These are phyloP conservation scores for Paramecium sexaurelia DNA, from an alignment of 73 alveolate genomes.

Conservation along the genomic window DNA sequence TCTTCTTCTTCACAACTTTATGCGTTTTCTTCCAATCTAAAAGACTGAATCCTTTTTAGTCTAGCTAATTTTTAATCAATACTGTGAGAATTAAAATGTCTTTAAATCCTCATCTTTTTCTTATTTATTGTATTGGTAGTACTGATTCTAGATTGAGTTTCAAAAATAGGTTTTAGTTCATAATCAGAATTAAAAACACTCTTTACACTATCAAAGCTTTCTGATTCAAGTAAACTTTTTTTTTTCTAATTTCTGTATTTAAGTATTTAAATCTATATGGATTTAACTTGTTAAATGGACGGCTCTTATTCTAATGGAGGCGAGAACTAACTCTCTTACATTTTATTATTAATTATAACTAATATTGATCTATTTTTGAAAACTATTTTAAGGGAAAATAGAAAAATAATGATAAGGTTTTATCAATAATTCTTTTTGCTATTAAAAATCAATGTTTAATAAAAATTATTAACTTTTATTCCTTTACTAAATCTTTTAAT, in stretches of 20 bases:
- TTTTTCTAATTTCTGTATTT: neutral
- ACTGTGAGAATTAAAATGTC: neutral
- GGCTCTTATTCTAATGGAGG: neutral
- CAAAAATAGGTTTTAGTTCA: neutral
- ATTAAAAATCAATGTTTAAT: no score
- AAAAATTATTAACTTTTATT: no score
- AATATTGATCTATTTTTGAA: neutral
- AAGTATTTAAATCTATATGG: neutral
- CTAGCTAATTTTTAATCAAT: neutral
- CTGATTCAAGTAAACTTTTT: neutral
- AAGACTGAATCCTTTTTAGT: neutral
- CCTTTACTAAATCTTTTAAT: no score
- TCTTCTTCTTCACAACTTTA: neutral
- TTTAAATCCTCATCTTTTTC: neutral
- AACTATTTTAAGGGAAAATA: neutral
- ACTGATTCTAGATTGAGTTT: neutral
- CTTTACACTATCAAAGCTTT: neutral
- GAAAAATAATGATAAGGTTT: no score
- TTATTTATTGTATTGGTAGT: neutral
- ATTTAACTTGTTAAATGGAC: neutral
- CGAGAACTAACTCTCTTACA: neutral
- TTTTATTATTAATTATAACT: neutral
- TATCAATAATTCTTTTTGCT: no score
- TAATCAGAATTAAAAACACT: constrained; percentile 4
- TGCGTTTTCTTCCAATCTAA: neutral